phyloP scores from a whole-genome alignment of 768 basidiomycete genomes.

The Cyclocybe aegerita region DNA sequence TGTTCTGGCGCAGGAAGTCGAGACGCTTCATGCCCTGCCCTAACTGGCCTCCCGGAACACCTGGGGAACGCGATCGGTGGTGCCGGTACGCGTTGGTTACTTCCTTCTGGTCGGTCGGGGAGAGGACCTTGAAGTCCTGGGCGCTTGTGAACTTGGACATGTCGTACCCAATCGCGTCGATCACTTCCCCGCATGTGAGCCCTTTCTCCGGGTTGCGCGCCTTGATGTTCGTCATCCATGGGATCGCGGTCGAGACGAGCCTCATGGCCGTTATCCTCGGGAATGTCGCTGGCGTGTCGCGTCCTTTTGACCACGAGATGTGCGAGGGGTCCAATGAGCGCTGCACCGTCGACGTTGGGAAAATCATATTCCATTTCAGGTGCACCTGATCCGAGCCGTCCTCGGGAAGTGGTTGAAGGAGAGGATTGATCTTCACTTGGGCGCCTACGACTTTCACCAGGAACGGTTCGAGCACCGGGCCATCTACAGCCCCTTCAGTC shows the following conservation, averaged over 20 bases:
- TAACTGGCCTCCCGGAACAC: slow-evolving; percentile 70
- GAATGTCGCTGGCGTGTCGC: slow-evolving; percentile 65
- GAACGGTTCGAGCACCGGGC: slow-evolving; percentile 69
- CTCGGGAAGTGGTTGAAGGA: slow-evolving; percentile 47
- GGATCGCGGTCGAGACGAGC: slow-evolving; percentile 56
- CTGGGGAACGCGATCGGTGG: slow-evolving; percentile 63
- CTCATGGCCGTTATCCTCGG: slow-evolving; percentile 57
- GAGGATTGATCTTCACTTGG: slow-evolving; percentile 54
- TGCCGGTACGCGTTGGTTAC: slow-evolving; percentile 55
- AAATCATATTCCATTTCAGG: slow-evolving; percentile 78
- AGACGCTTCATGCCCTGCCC: slow-evolving; percentile 61
- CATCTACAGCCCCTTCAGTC: slow-evolving; percentile 40
- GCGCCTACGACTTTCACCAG: slow-evolving; percentile 50
- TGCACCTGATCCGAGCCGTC: slow-evolving; percentile 37
- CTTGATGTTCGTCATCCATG: slow-evolving; percentile 73
- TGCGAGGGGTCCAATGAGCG: slow-evolving; percentile 60
- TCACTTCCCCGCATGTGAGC: slow-evolving; percentile 73
- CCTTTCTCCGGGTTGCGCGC: slow-evolving; percentile 56
- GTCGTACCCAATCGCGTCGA: slow-evolving; percentile 46
- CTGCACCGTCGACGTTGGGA: slow-evolving; percentile 56
- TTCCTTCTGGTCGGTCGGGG: slow-evolving; percentile 32
- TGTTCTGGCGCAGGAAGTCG: slow-evolving; percentile 62
- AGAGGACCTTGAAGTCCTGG: slow-evolving; percentile 49
- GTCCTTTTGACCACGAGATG: slow-evolving; percentile 67
- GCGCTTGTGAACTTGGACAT: slow-evolving; percentile 51